Evolutionary conservation across 1,139 yeast genomes (phyloP), one percentile per base, ranked within the genome.

Genomic region (Scheffersomyces quercinus): DNA sequence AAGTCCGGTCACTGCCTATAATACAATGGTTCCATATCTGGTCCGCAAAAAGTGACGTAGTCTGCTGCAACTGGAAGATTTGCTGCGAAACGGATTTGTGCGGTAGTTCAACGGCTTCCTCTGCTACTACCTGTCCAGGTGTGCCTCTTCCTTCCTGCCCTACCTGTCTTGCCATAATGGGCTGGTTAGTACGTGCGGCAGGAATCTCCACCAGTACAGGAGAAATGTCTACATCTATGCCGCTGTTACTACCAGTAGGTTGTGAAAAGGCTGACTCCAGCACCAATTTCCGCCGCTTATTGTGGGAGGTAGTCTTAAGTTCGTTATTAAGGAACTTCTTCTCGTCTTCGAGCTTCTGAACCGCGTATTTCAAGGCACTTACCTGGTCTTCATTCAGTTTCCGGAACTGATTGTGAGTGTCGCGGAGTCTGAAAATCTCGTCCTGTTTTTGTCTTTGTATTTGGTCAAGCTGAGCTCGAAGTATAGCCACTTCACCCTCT

Each of bases 401-500:
- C 41, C 69, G 57, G 10, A 62, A 49, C 20, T 51, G 50, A 2
- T 62, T 56, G 43, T 67, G 71, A 3, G 69, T 58, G 4, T 64
- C 64, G 38, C 68, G 66, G 38, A 84, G 51, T 20, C 70, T 68
- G 14, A 59, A 60, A n/a, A 75, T 61, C 50, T 78, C 82, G 3
- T 68, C 64, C 3, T 65, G 68, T 43, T 76, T 77, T 35, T 65
- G 73, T 28, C 62, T 60, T 40, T 79, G 80, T 9, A 79, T 56
- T 40, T 75, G 75, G 14, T 74, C 66, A 38, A 88, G 64, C 54
- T 85, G 88, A 14, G 85, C 81, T 45, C 91, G 68, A 20, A 89
- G 70, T 32, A 88, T 83, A 9, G 95, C 83, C 28, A 86, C 81
- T 56, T 89, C 96, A 3, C 96, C 96, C 50, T 77, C 83, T 0